phyloP scores from a whole-genome alignment of 1,139 yeast genomes.

The Blastobotrys arbuscula region DNA sequence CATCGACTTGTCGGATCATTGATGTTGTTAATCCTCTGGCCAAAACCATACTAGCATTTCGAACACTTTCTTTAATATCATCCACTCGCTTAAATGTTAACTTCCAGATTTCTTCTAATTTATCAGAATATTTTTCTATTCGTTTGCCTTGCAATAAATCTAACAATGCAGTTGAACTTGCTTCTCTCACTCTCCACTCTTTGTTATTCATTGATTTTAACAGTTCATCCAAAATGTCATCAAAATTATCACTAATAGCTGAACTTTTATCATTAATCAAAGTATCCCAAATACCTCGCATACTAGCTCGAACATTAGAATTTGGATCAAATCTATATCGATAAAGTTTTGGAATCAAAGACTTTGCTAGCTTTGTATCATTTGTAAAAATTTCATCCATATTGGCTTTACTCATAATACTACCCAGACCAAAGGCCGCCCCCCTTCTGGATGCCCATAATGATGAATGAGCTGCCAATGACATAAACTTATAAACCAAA shows the following conservation, averaged over 20 bases:
- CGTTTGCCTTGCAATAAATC: constrained; percentile 64
- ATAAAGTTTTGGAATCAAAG: constrained; percentile 74
- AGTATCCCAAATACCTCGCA: constrained; percentile 85
- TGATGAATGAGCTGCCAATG: constrained; percentile 80
- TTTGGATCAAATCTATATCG: constrained; percentile 85
- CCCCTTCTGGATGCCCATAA: constrained; percentile 93
- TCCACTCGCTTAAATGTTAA: constrained; percentile 88
- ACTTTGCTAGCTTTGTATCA: constrained; percentile 49
- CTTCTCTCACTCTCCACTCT: constrained; percentile 94
- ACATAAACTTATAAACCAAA: constrained; percentile 89
- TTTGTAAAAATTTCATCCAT: constrained; percentile 56
- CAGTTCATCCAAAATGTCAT: constrained; percentile 58
- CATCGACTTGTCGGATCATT: constrained; percentile 53
- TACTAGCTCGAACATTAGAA: constrained; percentile 65
- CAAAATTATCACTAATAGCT: constrained; percentile 51
- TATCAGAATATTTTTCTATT: constrained; percentile 46
- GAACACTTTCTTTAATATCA: constrained; percentile 90
- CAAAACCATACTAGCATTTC: constrained; percentile 69
- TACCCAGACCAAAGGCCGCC: constrained; percentile 87
- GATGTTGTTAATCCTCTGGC: constrained; percentile 63
- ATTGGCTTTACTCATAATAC: constrained; percentile 73
- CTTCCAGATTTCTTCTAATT: constrained; percentile 70
- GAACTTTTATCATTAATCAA: constrained; percentile 58
- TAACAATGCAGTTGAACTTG: constrained; percentile 68
- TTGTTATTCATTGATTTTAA: constrained; percentile 66